Percentiles rank a stretch among this genome's conserved stretches.
These are phyloP conservation scores for Arxiozyma heterogenica DNA, from an alignment of 1,139 yeast genomes.

Conservation along the genomic window DNA sequence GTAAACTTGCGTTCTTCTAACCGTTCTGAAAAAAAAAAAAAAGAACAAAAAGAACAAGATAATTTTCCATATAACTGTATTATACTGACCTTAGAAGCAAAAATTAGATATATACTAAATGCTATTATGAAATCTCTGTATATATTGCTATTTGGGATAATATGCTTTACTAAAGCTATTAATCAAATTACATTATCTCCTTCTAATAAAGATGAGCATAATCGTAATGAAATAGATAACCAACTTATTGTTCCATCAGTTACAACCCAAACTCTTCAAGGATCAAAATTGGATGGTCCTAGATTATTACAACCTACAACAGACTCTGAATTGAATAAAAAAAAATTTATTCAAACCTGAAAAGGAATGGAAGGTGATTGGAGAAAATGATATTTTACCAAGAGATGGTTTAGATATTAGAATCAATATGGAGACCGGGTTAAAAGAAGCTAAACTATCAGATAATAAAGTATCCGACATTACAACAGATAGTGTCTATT, in stretches of 20 bases:
- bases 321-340: constrained; percentile 41
- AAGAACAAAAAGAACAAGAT: neutral
- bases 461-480: constrained; percentile 16
- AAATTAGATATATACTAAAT: neutral
- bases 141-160: neutral
- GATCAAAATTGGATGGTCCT: neutral
- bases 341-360: constrained; percentile 47
- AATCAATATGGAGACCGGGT: constrained; percentile 57
- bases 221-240: no score
- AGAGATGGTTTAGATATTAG: constrained; percentile 63
- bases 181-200: neutral
- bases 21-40: no score
- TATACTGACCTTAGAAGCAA: no score
- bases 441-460: constrained; percentile 55
- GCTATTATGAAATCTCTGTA: neutral
- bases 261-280: neutral
- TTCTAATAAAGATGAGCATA: neutral
- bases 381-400: constrained; percentile 64
- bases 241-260: neutral
- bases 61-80: neutral
- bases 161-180: neutral
- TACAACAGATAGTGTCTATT: constrained; percentile 9
- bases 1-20: neutral
- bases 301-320: constrained; percentile 18
- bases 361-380: constrained; percentile 57